A percentile compares a stretch with the other conserved stretches of the same genome.
Conservation (phyloP, 2,329 filamentous ascomycete genomes). For the Calonectria hongkongensis region DNA sequence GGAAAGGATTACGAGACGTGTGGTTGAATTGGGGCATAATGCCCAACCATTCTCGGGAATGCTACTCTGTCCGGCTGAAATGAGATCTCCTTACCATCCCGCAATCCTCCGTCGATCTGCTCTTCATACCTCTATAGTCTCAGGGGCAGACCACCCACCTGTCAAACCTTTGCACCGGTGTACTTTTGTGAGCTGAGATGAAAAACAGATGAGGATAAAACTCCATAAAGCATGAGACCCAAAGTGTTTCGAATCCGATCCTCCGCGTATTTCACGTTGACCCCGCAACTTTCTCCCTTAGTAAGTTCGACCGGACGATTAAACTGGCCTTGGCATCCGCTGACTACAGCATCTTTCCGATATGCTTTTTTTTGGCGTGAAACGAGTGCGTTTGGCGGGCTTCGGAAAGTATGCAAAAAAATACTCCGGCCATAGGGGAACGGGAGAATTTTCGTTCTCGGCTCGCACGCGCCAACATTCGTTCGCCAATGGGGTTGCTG, state of each 20-base stretch:
- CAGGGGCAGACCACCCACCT: constrained; percentile 7
- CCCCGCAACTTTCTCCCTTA: constrained; percentile 17
- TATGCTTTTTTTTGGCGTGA: constrained; percentile 23
- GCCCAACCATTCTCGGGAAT: background rate
- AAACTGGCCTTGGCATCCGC: constrained; percentile 4
- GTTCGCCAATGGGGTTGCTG: constrained; percentile 9
- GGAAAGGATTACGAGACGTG: background rate
- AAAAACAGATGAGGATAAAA: constrained; percentile 20
- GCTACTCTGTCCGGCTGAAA: background rate
- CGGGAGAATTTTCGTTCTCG: constrained; percentile 23
- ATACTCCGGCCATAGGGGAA: background rate
- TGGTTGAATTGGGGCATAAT: background rate
- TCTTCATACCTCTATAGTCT: constrained; percentile 21
- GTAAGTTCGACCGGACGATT: background rate
- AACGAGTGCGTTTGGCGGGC: constrained; percentile 8
- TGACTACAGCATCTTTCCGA: background rate
- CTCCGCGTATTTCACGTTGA: constrained; percentile 2
- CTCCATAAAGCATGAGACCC: background rate
- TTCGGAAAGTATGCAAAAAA: constrained; percentile 11
- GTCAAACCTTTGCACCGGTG: background rate
- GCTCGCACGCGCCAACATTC: constrained; percentile 6
- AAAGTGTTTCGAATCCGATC: constrained; percentile 13
- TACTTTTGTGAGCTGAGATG: constrained; percentile 13
- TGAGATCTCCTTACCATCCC: constrained; percentile 1
- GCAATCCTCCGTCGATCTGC: constrained; percentile 16